Conservation (phyloP, 1,284 basidiomycete genomes). For the Ganoderma sinense region DNA sequence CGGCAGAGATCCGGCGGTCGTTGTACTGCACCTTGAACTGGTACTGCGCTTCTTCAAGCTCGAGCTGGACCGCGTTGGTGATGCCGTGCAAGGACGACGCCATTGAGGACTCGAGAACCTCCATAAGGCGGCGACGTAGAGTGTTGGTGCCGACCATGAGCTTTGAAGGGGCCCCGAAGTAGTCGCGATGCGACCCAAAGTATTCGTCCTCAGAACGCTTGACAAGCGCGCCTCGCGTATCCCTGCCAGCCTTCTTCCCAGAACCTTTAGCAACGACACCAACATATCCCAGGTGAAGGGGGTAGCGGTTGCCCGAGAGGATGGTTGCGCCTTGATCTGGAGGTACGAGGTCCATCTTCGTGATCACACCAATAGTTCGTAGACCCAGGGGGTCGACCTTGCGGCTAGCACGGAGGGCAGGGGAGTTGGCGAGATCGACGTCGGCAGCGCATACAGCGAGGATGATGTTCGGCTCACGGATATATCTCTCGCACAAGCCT, state of each 20-base stretch:
- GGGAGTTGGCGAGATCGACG: constrained; percentile 98
- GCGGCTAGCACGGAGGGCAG: constrained; percentile 91
- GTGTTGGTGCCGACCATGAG: constrained; percentile 93
- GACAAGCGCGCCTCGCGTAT: constrained; percentile 60
- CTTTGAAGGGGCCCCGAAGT: constrained; percentile 74
- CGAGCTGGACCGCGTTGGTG: constrained; percentile 95
- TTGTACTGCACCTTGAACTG: constrained; percentile 99
- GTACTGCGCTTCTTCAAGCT: constrained; percentile 96
- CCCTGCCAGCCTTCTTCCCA: constrained; percentile 53
- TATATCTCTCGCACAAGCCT: constrained; percentile 93
- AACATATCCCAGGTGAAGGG: constrained; percentile 96
- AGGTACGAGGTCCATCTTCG: constrained; percentile 98
- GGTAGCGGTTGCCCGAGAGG: constrained; percentile 91
- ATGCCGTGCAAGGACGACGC: constrained; percentile 94
- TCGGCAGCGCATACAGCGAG: constrained; percentile 98
- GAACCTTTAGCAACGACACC: constrained; percentile 93
- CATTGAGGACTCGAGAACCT: constrained; percentile 97
- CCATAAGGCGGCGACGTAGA: constrained; percentile 90
- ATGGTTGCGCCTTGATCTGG: constrained; percentile 86
- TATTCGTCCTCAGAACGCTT: constrained; percentile 82
- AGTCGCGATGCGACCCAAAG: constrained; percentile 77
- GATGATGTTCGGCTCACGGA: constrained; percentile 97
- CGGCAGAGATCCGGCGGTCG: constrained; percentile 92
- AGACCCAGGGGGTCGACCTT: constrained; percentile 95
- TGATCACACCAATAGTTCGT: constrained; percentile 97